These are phyloP conservation scores for Aspergillus sp. DNA, from an alignment of 2,329 filamentous ascomycete species.

Conservation along the genomic window DNA sequence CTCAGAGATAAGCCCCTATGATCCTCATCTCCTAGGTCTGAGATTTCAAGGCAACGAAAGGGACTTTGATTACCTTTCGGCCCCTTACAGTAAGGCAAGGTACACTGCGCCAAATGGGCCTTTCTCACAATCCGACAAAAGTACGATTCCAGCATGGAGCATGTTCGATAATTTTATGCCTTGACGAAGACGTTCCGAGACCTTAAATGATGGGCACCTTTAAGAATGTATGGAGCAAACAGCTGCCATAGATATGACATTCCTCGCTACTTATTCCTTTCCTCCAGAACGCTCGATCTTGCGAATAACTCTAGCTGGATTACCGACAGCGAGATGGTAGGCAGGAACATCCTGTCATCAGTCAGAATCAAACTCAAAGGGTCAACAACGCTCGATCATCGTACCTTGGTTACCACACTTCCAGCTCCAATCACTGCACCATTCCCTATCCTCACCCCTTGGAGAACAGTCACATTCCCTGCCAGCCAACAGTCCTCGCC, in stretches of 20 bases:
- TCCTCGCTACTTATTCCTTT: slow-evolving; percentile 11
- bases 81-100: slow-evolving; percentile 14
- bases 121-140: not conserved
- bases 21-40: not conserved
- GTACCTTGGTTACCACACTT: slow-evolving; percentile 77
- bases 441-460: slow-evolving; percentile 77
- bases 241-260: not conserved
- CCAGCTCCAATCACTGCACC: slow-evolving; percentile 78
- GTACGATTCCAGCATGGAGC: not conserved
- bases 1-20: not conserved
- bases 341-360: slow-evolving; percentile 44
- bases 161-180: not conserved
- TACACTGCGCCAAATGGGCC: not conserved
- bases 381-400: not conserved
- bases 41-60: not conserved
- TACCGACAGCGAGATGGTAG: slow-evolving; percentile 48
- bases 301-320: slow-evolving; percentile 45
- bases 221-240: not conserved
- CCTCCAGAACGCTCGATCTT: slow-evolving; percentile 44
- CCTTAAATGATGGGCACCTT: not conserved
- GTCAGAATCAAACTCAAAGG: slow-evolving; percentile 5
- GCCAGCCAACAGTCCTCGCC: slow-evolving; percentile 83
- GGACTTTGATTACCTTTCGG: not conserved
- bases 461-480: slow-evolving; percentile 71
- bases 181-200: not conserved